Conservation (phyloP, 2,329 filamentous ascomycete genomes). For the Neopestalotiopsis sp. region DNA sequence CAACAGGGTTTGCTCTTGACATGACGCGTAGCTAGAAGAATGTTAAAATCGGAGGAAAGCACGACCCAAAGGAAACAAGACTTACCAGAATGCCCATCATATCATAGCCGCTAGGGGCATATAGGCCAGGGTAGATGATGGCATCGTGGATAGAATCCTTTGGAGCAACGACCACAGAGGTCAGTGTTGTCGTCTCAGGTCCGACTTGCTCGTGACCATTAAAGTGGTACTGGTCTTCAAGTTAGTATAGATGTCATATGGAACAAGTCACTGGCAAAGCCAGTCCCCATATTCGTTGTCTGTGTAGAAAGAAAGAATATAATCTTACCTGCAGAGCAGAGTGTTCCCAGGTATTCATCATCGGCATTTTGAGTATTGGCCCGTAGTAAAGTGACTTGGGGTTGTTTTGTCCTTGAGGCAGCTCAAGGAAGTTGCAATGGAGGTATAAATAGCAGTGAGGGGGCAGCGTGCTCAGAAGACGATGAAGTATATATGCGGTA, state of each 20-base stretch:
- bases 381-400: not conserved
- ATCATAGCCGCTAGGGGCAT: constrained; percentile 60
- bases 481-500: not conserved
- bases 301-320: constrained; percentile 25
- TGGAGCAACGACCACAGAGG: constrained; percentile 20
- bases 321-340: constrained; percentile 37
- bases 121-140: constrained; percentile 62
- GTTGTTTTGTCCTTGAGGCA: not conserved
- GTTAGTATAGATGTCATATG: not conserved
- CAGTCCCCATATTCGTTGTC: not conserved
- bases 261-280: too few species aligned
- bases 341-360: constrained; percentile 40
- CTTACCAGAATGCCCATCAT: constrained; percentile 61
- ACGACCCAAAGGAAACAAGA: not conserved
- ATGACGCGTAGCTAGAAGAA: constrained; percentile 62
- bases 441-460: not conserved
- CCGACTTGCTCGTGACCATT: constrained; percentile 15
- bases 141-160: constrained; percentile 42
- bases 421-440: not conserved
- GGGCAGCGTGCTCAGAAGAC: not conserved
- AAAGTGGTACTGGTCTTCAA: constrained; percentile 23
- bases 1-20: constrained; percentile 72
- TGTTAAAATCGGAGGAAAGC: not conserved
- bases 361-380: constrained; percentile 20
- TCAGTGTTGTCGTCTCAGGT: constrained; percentile 17